A percentile compares a stretch with the other conserved stretches of the same genome.
Conservation (phyloP, 2,329 filamentous ascomycete genomes). For the Cladophialophora bantiana region DNA sequence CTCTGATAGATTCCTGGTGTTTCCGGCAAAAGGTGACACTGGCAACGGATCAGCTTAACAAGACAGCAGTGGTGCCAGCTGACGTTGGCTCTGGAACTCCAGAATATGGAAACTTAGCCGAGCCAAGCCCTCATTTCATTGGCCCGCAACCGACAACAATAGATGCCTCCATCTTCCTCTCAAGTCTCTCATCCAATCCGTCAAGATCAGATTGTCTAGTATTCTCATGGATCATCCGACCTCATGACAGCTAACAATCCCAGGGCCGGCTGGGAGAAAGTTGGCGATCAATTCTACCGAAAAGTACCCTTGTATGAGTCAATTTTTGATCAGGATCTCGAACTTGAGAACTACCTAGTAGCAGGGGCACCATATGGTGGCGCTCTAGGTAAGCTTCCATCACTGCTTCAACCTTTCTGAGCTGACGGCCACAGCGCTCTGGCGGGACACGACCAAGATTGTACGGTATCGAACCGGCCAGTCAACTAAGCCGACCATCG, state of each 20-base stretch:
- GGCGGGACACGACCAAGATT: slow-evolving; percentile 86
- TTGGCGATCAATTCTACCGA: slow-evolving; percentile 93
- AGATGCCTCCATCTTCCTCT: neutral
- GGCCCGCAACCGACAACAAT: neutral
- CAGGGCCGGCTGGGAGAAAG: slow-evolving; percentile 90
- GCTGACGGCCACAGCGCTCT: slow-evolving; percentile 68
- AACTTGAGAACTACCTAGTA: slow-evolving; percentile 93
- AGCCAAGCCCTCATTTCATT: neutral
- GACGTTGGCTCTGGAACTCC: neutral
- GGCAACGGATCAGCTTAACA: neutral
- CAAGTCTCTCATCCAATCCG: neutral
- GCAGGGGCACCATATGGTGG: slow-evolving; percentile 92
- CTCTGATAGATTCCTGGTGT: neutral
- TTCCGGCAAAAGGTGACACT: neutral
- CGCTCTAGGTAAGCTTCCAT: slow-evolving; percentile 74
- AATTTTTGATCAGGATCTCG: slow-evolving; percentile 89
- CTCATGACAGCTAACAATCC: slow-evolving; percentile 63
- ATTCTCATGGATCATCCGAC: slow-evolving; percentile 22
- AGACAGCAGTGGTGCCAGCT: too few relatives aligned
- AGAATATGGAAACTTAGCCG: neutral
- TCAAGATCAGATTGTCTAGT: neutral
- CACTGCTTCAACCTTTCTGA: slow-evolving; percentile 2
- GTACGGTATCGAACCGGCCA: slow-evolving; percentile 76
- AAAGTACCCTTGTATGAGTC: slow-evolving; percentile 92
- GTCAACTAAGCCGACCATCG: slow-evolving; percentile 80